phyloP scores from a whole-genome alignment of 805 yeast species.

The Priceomyces haplophilus region DNA sequence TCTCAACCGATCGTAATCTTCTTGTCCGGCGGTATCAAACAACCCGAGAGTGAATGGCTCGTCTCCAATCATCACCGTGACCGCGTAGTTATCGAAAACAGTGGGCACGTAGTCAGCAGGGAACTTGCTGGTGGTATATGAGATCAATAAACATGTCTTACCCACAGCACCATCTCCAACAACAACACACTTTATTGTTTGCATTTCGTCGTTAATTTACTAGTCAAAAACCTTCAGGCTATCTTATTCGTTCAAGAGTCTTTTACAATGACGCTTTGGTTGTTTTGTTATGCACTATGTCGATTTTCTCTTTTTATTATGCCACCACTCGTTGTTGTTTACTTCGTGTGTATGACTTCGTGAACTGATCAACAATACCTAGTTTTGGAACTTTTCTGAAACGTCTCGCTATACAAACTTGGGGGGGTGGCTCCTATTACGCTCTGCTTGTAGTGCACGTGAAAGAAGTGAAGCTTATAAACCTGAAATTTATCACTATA shows the following conservation, averaged over 20 bases:
- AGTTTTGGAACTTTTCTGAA: no score
- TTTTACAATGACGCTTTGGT: not conserved
- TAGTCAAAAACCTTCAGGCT: not conserved
- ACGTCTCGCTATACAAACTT: no score
- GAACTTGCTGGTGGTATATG: constrained; percentile 94
- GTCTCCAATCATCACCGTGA: constrained; percentile 93
- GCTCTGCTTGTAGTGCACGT: no score
- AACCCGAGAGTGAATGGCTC: constrained; percentile 97
- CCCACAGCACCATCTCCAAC: constrained; percentile 99
- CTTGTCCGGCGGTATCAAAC: constrained; percentile 99
- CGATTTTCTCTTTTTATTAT: not conserved
- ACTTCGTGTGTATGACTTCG: not conserved
- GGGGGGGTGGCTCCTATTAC: no score
- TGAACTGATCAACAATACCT: not conserved
- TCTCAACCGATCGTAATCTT: constrained; percentile 95
- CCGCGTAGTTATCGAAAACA: constrained; percentile 95
- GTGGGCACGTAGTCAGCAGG: constrained; percentile 99
- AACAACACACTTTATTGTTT: constrained; percentile 88
- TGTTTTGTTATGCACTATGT: not conserved
- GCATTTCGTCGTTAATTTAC: constrained; percentile 29
- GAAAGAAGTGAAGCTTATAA: not conserved
- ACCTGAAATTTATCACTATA: not conserved
- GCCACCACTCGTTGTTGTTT: not conserved
- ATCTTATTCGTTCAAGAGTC: not conserved
- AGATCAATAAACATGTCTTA: constrained; percentile 89